Evolutionary conservation across 805 yeast genomes (phyloP), one percentile per base, ranked within the genome.

Genomic region (Starmerella sp.): DNA sequence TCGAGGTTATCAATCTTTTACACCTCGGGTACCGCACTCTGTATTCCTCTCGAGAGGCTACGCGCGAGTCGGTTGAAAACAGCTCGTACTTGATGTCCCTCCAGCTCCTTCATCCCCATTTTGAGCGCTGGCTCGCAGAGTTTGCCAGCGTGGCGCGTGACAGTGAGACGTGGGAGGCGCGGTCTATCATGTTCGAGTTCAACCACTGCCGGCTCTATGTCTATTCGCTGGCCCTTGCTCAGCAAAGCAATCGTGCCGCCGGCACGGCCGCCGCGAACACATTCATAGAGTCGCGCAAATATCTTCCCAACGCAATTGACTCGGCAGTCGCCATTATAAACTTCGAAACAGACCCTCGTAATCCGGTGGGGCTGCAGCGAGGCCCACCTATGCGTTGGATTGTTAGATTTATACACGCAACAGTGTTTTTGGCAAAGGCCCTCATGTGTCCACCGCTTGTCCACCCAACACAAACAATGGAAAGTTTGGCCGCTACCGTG

Each of bases 371-470:
- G 73, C 70, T 88, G 53, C 74, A 81, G 55, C 84, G 76, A 65
- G 87, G 89, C 82, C 96, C 97, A 34, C 57, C 59, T 1, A 89
- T 88, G n/a, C 73, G 96, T 59, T 89, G 96, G 95, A 82, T 85
- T 6, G 84, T 86, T 0, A 75, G 95, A 52, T 81, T 88, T 31
- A 89, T 90, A 22, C 80, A 91, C 62, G 86, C 96, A 0, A 88
- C 88, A 11, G 93, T 96, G 2, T 90, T 89, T 66, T 77, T 91
- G 52, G 93, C 91, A 13, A 91, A 90, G 69, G 86, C 95, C 64
- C 81, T 86, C 32, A 57, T 68, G 39, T 57, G 68, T 38, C 60
- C 54, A 8, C 34, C 51, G 28, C 8, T 48, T 4, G 9, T 14
- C 6, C 41, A 39, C 22, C 31, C 51, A 11, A 15, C 41, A 2